Evolutionary conservation across 495 filamentous ascomycete species (phyloP).

Genomic region (Penicillium antarcticum): DNA sequence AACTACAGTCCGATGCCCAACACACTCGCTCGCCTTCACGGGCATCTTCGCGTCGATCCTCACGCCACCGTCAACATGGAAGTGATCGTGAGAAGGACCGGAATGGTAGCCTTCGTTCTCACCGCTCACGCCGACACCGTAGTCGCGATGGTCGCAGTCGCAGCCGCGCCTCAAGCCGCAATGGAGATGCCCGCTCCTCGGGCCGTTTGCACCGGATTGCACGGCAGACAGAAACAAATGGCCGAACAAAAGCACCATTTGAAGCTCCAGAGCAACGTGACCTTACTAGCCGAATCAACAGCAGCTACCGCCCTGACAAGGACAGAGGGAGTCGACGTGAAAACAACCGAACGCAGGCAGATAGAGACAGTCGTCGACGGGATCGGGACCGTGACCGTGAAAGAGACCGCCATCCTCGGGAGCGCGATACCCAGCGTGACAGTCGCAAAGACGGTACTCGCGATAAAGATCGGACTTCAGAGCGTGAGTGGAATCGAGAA

Average conservation of each 20-base stretch:
- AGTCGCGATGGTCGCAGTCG: conserved; percentile 39
- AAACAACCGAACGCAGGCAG: conserved; percentile 24
- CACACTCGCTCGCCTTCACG: conserved; percentile 52
- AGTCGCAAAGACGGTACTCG: conserved; percentile 29
- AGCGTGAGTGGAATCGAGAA: conserved; percentile 40
- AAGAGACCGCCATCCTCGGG: conserved; percentile 31
- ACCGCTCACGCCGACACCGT: conserved; percentile 47
- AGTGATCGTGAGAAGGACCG: conserved; percentile 35
- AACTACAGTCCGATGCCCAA: conserved; percentile 12
- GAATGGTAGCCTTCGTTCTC: conserved; percentile 37
- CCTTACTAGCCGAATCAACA: conserved; percentile 25
- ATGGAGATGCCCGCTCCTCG: conserved; percentile 22
- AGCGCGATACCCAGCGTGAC: conserved; percentile 35
- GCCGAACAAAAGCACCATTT: conserved; percentile 15
- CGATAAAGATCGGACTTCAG: conserved; percentile 34
- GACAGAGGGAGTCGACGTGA: conserved; percentile 42
- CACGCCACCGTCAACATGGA: conserved; percentile 49
- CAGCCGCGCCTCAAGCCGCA: conserved; percentile 20
- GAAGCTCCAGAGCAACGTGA: conserved; percentile 11
- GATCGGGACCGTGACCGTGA: conserved; percentile 34
- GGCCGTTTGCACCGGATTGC: conserved; percentile 19
- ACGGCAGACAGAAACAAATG: conserved; percentile 17
- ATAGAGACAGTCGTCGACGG: conserved; percentile 28
- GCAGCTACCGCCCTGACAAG: conserved; percentile 30
- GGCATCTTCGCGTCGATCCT: conserved; percentile 47